Conservation (phyloP, 805 yeast species). For the Candida krabiensis region DNA sequence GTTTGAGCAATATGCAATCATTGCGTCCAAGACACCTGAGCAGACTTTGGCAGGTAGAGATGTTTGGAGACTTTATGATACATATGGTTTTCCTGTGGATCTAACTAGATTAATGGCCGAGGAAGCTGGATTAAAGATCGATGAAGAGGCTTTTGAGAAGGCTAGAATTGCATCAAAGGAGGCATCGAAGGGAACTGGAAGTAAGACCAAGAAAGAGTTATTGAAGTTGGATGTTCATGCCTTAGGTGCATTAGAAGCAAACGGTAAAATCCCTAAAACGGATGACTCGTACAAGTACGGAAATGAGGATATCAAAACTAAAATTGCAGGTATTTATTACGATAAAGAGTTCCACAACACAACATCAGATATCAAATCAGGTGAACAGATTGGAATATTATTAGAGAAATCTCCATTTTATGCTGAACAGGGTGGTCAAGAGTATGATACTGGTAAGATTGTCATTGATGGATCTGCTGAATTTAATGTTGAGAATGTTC, state of each 20-base stretch:
- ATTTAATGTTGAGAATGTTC: conserved; percentile 89
- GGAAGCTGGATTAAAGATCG: conserved; percentile 91
- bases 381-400: conserved; percentile 70
- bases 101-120: conserved; percentile 98
- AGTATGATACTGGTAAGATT: conserved; percentile 89
- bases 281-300: conserved; percentile 82
- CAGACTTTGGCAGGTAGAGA: conserved; percentile 87
- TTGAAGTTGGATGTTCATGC: conserved; percentile 92
- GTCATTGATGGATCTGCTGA: conserved; percentile 86
- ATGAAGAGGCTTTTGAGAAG: conserved; percentile 86
- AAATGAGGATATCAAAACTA: conserved; percentile 64
- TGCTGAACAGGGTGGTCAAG: conserved; percentile 99
- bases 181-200: conserved; percentile 88
- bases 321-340: conserved; percentile 68
- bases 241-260: conserved; percentile 64
- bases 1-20: conserved; percentile 88
- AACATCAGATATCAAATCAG: conserved; percentile 34
- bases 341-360: conserved; percentile 60
- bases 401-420: conserved; percentile 92
- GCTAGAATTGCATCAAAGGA: conserved; percentile 89
- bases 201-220: conserved; percentile 51
- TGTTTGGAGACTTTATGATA: conserved; percentile 98
- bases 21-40: conserved; percentile 71
- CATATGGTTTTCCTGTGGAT: conserved; percentile 99
- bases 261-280: conserved; percentile 68